phyloP scores from a whole-genome alignment of 225 moss, liverwort and hornwort genomes.

The Takakia lepidozioides region DNA sequence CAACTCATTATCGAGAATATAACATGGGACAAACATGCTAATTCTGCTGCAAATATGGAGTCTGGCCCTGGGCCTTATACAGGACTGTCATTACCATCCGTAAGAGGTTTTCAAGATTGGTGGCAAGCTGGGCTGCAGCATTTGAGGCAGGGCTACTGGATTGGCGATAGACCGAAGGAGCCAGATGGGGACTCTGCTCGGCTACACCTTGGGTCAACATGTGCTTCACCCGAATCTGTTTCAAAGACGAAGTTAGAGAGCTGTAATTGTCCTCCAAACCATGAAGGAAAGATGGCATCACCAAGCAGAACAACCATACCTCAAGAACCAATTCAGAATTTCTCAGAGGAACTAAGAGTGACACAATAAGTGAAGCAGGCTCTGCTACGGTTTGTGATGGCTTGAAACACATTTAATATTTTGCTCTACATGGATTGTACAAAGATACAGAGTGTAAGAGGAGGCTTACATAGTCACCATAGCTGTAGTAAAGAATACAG shows the following conservation, averaged over 20 bases:
- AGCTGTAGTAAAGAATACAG: conserved; percentile 90
- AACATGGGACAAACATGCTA: no score
- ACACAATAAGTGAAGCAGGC: no score
- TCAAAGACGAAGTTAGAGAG: neutral
- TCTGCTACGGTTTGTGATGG: no score
- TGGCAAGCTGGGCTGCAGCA: conserved; percentile 48
- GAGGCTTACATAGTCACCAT: conserved; percentile 80
- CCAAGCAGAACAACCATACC: no score
- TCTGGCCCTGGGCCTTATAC: no score
- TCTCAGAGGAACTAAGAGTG: no score
- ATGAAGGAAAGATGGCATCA: neutral
- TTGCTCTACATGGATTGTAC: no score
- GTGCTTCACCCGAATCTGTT: conserved; percentile 92
- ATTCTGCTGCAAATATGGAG: no score
- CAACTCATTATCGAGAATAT: no score
- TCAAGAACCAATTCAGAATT: no score
- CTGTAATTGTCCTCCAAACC: neutral
- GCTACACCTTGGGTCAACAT: conserved; percentile 93
- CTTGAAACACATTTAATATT: no score
- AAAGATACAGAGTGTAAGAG: no score
- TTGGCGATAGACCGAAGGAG: conserved; percentile 44
- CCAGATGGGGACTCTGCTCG: conserved; percentile 52
- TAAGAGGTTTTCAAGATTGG: conserved; percentile 84
- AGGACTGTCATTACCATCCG: conserved; percentile 88
- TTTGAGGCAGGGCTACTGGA: conserved; percentile 37